Evolutionary conservation across 1,284 basidiomycete species (phyloP).

Genomic region (Irpex sp.): DNA sequence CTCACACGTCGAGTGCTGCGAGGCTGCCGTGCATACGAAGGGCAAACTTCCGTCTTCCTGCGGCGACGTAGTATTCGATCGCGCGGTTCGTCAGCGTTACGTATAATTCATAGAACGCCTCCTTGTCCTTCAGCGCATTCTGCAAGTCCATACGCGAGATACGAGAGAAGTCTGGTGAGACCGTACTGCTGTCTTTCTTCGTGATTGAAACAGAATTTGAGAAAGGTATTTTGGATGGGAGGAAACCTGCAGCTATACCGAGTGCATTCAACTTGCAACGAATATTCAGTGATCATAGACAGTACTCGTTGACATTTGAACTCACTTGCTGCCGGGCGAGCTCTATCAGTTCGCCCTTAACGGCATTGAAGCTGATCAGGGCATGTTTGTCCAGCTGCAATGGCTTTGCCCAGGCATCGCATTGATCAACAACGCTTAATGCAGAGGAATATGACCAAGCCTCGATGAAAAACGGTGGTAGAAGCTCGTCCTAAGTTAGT

Average conservation of each 20-base stretch:
- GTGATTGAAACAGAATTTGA: conserved; percentile 32
- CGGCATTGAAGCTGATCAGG: conserved; percentile 54
- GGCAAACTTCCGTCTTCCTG: conserved; percentile 80
- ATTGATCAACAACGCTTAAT: conserved; percentile 82
- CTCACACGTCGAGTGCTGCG: conserved; percentile 84
- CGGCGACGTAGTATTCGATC: conserved; percentile 78
- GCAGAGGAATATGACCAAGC: conserved; percentile 94
- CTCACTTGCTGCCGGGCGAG: conserved; percentile 77
- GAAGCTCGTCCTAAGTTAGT: conserved; percentile 42
- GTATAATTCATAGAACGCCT: conserved; percentile 75
- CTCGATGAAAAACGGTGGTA: conserved; percentile 85
- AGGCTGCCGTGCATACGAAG: conserved; percentile 81
- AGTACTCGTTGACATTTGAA: neutral
- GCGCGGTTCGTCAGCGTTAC: conserved; percentile 72
- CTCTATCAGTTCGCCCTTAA: conserved; percentile 81
- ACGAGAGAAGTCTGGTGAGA: neutral
- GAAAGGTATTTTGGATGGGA: conserved; percentile 75
- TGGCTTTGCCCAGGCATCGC: conserved; percentile 68
- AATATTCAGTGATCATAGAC: neutral
- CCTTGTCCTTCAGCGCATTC: conserved; percentile 52
- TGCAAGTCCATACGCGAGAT: conserved; percentile 69
- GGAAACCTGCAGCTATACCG: conserved; percentile 67
- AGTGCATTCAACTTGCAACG: conserved; percentile 72
- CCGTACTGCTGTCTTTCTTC: conserved; percentile 21
- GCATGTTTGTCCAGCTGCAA: conserved; percentile 41